Base-by-base conservation (phyloP, 768 basidiomycete species). In the Megacollybia marginata region DNA sequence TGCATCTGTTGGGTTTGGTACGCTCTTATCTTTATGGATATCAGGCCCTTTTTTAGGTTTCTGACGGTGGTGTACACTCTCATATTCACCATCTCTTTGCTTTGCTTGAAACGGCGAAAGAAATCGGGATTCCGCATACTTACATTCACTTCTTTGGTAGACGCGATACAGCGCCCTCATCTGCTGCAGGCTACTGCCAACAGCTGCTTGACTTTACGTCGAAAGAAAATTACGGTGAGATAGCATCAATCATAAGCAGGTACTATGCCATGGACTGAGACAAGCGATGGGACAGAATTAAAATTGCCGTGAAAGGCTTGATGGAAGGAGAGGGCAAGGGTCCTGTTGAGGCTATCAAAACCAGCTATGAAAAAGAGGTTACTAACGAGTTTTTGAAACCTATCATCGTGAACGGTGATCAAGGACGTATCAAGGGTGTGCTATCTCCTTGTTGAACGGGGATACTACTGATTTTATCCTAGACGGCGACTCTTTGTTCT, bases 331-430 rank as follows among this genome's bases (percentile, higher is more conserved):
- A 80, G 45, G 74, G 75, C 15, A 72, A 79, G 55, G 80, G 80
- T 9, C 65, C 66, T 23, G 72, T 78, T 7, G 81, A 80, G 19
- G 64, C 80, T 16, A 72, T 95, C 53, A 74, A 79, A 62, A 79
- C 74, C 1, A 82, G 82, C 55, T 96, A 97, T 63, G 75, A 79
- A 58, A 85, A 87, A 56, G 85, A 92, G 55, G 75, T 91, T 36
- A 97, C 92, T 12, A 94, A 96, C 59, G 94, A 97, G 69, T 97
- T 97, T 69, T 69, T 97, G 65, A 93, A 95, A 69, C 93, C 93
- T 4, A 91, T 95, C 62, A 88, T 95, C 55, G 81, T 88, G 42
- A 83, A 90, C 47, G 86, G 87, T 1, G 80, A 80, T 13, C 78
- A 82, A 18, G 86, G 87, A 6, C 73, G 92, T 40, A 80, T 95